Percentiles rank a stretch among this genome's conserved stretches.
These are phyloP conservation scores for Allomyces arbusculus DNA, from an alignment of 192 early-diverging fungal species.

Conservation along the genomic window DNA sequence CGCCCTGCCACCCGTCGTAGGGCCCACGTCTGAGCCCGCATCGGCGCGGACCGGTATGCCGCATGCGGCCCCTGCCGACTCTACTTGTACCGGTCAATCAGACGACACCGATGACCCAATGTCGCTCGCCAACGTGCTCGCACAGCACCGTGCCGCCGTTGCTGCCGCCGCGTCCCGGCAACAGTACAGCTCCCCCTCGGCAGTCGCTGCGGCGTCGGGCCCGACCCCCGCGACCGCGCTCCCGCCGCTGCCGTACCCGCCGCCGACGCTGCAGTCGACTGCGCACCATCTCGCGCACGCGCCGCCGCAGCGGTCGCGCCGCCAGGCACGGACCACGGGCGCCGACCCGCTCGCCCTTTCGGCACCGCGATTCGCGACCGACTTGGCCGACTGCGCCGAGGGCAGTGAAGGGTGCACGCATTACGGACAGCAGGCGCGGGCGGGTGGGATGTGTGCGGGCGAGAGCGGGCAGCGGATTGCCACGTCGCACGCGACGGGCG, in stretches of 20 bases:
- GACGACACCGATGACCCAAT: too few species aligned
- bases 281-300: neutral
- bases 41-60: neutral
- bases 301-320: neutral
- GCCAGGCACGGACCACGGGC: neutral
- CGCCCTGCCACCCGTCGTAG: neutral
- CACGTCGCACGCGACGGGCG: too few species aligned
- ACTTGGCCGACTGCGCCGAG: neutral
- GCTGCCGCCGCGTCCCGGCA: neutral
- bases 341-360: neutral
- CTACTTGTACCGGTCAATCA: neutral
- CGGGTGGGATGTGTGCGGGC: too few species aligned
- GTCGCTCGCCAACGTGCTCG: neutral
- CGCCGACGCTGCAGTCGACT: neutral
- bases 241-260: neutral
- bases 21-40: neutral
- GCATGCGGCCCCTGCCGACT: neutral
- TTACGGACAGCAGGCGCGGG: neutral
- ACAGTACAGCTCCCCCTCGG: neutral
- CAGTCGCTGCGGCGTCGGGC: neutral
- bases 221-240: neutral
- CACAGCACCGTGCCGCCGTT: neutral
- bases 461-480: too few species aligned
- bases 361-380: neutral
- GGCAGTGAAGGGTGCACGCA: neutral